Evolutionary conservation across 2,329 filamentous ascomycete species (phyloP), one percentile per base, ranked within the genome.

Genomic region (Tolypocladium amazonense): DNA sequence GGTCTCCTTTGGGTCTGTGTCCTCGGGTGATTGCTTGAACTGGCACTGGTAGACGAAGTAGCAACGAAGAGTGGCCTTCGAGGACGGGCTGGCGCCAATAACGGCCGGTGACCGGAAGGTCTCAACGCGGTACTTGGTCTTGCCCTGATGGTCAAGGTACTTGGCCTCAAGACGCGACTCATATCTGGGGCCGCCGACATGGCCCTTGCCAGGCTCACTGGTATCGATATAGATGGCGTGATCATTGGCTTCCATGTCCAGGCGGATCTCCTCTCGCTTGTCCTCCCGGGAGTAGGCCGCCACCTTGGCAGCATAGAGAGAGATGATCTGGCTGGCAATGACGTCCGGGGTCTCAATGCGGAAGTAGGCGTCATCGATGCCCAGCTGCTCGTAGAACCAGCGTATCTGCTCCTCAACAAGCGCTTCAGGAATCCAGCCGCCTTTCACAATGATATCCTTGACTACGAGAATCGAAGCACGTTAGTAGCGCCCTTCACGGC

Each of bases 151-250:
- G 73, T 97, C 92, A 66, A 99, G 84, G 72, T 97, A 97, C 80
- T 97, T 97, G 74, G 88, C 83, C 77, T 97, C 94, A 62, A 99
- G 90, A 62, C 93, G 85, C 72, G 91, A 87, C 78, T 99, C 94
- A 73, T 97, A 99, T 61, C 88, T 84, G n/a, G 94, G 92, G 2
- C 94, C 94, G 58, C 82, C 78, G 27, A 89, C 79, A 55, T 87
- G 82, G 61, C 87, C 89, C 67, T 90, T 80, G 65, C 94, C 94
- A 20, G 94, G 93, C 70, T 88, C 88, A 74, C 92, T 97, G 59
- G 94, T 99, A 73, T 99, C 94, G 66, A 99, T 97, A 78, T 97
- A 99, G 70, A 97, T 95, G 61, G 94, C 94, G 71, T 97, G 94
- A 72, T 97, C 94, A 61, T 82, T 79, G 27, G 91, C 91, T 76